phyloP scores from a whole-genome alignment of 352 stramenopile species.

The Phytophthora citrophthora region DNA sequence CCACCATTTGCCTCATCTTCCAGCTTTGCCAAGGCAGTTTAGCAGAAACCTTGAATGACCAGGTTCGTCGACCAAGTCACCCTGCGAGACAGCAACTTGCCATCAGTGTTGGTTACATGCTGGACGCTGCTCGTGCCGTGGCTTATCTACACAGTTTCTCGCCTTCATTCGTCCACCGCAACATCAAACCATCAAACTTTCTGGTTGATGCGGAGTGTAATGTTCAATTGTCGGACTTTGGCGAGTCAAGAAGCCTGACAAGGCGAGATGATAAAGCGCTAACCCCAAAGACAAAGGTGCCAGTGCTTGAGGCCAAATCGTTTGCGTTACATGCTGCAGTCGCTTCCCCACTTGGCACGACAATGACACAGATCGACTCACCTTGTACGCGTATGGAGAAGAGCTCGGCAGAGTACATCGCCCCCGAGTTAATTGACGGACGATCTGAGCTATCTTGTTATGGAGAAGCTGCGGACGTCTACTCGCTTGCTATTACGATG shows the following conservation, averaged over 20 bases:
- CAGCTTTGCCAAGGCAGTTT: conserved; percentile 46
- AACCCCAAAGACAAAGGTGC: conserved; percentile 10
- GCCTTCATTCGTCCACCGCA: conserved; percentile 49
- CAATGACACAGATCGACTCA: conserved; percentile 10
- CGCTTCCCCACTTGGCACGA: conserved; percentile 16
- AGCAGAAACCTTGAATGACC: conserved; percentile 25
- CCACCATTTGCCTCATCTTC: conserved; percentile 51
- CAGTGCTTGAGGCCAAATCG: conserved; percentile 18
- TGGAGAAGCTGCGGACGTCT: conserved; percentile 57
- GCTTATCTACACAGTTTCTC: conserved; percentile 60
- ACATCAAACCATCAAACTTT: conserved; percentile 53
- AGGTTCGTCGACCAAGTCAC: conserved; percentile 23
- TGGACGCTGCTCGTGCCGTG: conserved; percentile 52
- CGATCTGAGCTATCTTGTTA: conserved; percentile 35
- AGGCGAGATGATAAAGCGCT: conserved; percentile 5
- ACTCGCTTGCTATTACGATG: conserved; percentile 64
- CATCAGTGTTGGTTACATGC: conserved; percentile 49
- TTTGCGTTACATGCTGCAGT: not conserved
- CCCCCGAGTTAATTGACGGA: conserved; percentile 59
- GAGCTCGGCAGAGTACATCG: conserved; percentile 63
- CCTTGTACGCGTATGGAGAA: conserved; percentile 10
- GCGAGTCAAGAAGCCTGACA: conserved; percentile 32
- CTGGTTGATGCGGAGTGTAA: conserved; percentile 44
- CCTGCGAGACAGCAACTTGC: conserved; percentile 39
- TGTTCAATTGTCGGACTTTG: conserved; percentile 52